Conservation (phyloP, 176 grass and related monocot species). For the Oropetium thomaeum region DNA sequence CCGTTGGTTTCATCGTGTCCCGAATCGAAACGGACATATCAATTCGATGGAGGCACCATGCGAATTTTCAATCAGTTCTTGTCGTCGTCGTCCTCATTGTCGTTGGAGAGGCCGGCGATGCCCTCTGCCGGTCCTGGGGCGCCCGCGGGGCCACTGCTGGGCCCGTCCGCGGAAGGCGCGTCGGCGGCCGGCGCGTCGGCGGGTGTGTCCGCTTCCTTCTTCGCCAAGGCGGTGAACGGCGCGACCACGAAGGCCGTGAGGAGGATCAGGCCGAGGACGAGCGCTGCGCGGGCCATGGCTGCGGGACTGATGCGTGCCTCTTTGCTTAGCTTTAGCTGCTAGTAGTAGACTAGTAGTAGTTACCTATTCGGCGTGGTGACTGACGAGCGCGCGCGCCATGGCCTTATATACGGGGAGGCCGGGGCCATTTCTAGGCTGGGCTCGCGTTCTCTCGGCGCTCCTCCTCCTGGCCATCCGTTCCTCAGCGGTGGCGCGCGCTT, state of each 20-base stretch:
- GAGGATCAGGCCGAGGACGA: slow-evolving; percentile 21
- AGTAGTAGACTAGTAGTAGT: not conserved
- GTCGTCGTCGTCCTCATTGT: slow-evolving; percentile 22
- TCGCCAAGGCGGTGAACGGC: not conserved
- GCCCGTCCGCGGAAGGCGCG: not conserved
- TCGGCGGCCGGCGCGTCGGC: not conserved
- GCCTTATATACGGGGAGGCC: not conserved
- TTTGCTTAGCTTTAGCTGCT: not conserved
- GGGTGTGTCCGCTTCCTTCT: not conserved
- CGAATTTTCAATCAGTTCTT: not conserved
- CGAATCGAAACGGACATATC: not conserved
- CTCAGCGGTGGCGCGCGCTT: slow-evolving; percentile 19
- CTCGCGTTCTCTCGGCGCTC: not conserved
- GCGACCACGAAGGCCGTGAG: not conserved
- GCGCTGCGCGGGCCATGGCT: slow-evolving; percentile 17
- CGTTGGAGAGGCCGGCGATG: slow-evolving; percentile 44
- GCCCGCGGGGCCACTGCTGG: slow-evolving; percentile 13
- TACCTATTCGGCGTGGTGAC: not conserved
- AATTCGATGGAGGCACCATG: not conserved
- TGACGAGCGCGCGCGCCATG: not conserved
- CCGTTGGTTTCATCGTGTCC: not conserved
- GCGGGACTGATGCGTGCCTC: not conserved
- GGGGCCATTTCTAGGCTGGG: not conserved
- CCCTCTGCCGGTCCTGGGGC: slow-evolving; percentile 41
- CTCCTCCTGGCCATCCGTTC: not conserved